phyloP scores from a whole-genome alignment of 108 stramenopile species.

The Nitzschia putrida region DNA sequence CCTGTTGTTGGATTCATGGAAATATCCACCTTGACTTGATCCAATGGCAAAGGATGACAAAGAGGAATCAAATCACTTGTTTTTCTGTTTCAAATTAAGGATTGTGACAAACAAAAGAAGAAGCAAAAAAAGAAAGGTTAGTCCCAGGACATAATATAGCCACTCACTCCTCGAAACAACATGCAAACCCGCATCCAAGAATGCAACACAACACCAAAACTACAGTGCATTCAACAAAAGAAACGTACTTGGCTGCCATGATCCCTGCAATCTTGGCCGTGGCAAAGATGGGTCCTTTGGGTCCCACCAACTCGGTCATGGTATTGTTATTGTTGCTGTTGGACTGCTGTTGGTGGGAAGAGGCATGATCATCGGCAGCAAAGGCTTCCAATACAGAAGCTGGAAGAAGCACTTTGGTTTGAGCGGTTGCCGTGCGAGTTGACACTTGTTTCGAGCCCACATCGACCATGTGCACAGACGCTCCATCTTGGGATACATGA shows the following conservation, averaged over 20 bases:
- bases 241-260: constrained; percentile 82
- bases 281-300: constrained; percentile 84
- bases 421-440: constrained; percentile 61
- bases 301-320: constrained; percentile 64
- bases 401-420: constrained; percentile 67
- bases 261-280: constrained; percentile 86
- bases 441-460: constrained; percentile 69
- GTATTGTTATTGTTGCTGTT: too few relatives aligned
- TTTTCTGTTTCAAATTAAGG: constrained; percentile 41
- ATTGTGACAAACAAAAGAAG: background rate
- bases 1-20: constrained; percentile 32
- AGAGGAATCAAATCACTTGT: constrained; percentile 84
- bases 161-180: too few relatives aligned
- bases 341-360: background rate
- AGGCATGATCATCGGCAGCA: background rate
- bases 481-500: constrained; percentile 56
- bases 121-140: background rate
- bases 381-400: constrained; percentile 63
- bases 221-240: too few relatives aligned
- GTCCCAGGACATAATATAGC: too few relatives aligned
- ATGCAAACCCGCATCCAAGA: background rate
- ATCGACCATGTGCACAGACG: constrained; percentile 74
- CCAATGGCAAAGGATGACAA: constrained; percentile 83
- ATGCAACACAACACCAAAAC: background rate
- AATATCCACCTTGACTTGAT: constrained; percentile 73